phyloP scores from a whole-genome alignment of 2,329 filamentous ascomycete species.

The Neodidymelliopsis sp. region DNA sequence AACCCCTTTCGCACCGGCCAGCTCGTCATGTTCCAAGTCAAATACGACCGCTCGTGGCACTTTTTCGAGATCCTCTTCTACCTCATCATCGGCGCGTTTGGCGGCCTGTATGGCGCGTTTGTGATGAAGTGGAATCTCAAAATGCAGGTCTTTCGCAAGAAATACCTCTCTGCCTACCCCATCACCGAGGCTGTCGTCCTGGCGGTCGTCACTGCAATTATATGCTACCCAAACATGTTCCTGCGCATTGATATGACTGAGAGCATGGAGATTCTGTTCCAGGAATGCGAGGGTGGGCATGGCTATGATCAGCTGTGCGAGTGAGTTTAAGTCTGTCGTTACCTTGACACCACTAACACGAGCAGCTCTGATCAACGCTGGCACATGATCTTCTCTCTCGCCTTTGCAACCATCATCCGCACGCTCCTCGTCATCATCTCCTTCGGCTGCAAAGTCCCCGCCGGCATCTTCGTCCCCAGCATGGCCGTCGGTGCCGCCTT shows the following conservation, averaged over 20 bases:
- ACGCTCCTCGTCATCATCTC: conserved; percentile 90
- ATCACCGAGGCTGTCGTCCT: conserved; percentile 86
- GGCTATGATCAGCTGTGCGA: conserved; percentile 93
- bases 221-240: conserved; percentile 98
- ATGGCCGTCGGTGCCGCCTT: conserved; percentile 98
- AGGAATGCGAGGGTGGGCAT: conserved; percentile 87
- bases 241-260: conserved; percentile 98
- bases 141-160: conserved; percentile 91
- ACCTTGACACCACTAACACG: background rate
- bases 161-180: conserved; percentile 83
- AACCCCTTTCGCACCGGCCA: conserved; percentile 97
- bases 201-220: conserved; percentile 81
- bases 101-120: conserved; percentile 92
- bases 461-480: conserved; percentile 96
- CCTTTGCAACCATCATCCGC: conserved; percentile 80
- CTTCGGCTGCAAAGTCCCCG: conserved; percentile 97
- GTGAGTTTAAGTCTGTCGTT: conserved; percentile 49
- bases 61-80: conserved; percentile 97
- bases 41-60: conserved; percentile 96
- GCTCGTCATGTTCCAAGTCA: conserved; percentile 98
- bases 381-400: conserved; percentile 78
- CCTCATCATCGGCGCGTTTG: conserved; percentile 88
- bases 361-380: conserved; percentile 69
- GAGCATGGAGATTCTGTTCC: conserved; percentile 97
- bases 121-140: conserved; percentile 98